Conservation (phyloP, 306 rosid genomes). For the Gillenia trifoliata region DNA sequence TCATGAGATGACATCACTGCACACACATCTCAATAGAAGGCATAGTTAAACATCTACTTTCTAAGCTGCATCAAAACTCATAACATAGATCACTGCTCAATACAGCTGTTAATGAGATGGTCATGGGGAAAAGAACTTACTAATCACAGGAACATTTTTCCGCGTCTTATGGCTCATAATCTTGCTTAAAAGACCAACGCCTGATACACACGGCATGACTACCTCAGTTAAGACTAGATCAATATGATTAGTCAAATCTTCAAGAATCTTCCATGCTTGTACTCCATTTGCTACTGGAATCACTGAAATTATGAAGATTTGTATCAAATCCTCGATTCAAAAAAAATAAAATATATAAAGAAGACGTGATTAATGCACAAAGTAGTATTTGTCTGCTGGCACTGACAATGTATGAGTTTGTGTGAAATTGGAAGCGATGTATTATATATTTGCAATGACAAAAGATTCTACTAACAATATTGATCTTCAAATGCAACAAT, state of each 20-base stretch:
- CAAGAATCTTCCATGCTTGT: constrained; percentile 92
- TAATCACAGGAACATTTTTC: constrained; percentile 79
- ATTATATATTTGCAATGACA: neutral
- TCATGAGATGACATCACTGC: constrained; percentile 99
- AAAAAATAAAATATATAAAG: neutral
- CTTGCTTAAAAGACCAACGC: constrained; percentile 77
- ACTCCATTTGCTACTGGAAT: constrained; percentile 73
- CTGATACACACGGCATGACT: constrained; percentile 80
- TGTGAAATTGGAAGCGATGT: neutral
- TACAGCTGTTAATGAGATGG: neutral
- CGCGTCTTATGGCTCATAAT: constrained; percentile 79
- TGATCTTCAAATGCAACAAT: neutral
- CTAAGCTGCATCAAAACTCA: constrained; percentile 22
- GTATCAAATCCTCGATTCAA: neutral
- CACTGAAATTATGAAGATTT: constrained; percentile 39
- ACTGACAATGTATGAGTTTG: neutral
- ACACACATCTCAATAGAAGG: constrained; percentile 48
- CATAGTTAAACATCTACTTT: constrained; percentile 29
- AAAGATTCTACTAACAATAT: too few species aligned
- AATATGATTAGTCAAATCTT: constrained; percentile 70
- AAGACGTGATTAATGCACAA: neutral
- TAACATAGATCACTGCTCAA: constrained; percentile 16
- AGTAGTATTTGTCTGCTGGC: neutral
- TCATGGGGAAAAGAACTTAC: constrained; percentile 44
- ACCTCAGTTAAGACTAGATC: constrained; percentile 89